Conservation (phyloP, 495 filamentous ascomycete genomes). For the Xylaria scruposa region DNA sequence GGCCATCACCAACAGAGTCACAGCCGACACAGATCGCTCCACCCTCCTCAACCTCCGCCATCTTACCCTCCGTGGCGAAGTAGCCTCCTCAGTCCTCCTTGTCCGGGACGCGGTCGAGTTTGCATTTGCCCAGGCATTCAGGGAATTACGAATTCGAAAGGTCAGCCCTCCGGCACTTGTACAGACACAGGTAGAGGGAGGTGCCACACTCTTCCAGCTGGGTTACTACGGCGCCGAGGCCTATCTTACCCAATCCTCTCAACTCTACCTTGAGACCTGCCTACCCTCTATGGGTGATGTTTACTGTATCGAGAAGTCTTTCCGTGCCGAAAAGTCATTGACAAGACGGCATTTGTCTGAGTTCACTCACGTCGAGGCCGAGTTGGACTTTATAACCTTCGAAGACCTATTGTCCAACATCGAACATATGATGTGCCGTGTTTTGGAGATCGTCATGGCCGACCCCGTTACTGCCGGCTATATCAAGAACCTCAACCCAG, state of each 20-base stretch:
- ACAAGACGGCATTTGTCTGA: conserved; percentile 94
- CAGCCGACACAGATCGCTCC: conserved; percentile 71
- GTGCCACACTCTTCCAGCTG: conserved; percentile 90
- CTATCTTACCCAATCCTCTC: conserved; percentile 95
- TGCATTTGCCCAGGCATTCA: conserved; percentile 83
- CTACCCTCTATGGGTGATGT: conserved; percentile 90
- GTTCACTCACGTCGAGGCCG: conserved; percentile 97
- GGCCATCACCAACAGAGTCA: conserved; percentile 90
- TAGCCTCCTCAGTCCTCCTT: conserved; percentile 86
- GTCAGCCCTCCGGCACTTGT: conserved; percentile 95
- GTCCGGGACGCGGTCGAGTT: conserved; percentile 83
- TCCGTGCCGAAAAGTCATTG: conserved; percentile 95
- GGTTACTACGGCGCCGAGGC: conserved; percentile 94
- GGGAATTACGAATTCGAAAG: conserved; percentile 78
- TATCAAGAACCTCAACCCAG: conserved; percentile 85
- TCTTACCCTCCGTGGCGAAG: conserved; percentile 88
- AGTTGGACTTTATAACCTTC: conserved; percentile 96
- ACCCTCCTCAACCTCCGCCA: conserved; percentile 88
- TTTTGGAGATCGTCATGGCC: conserved; percentile 75
- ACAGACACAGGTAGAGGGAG: conserved; percentile 98
- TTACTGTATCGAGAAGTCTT: conserved; percentile 97
- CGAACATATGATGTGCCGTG: conserved; percentile 86
- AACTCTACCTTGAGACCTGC: conserved; percentile 97
- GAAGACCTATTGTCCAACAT: conserved; percentile 90
- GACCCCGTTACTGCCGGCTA: conserved; percentile 72